These are phyloP conservation scores for Fusarium sublunatum DNA, from an alignment of 2,329 filamentous ascomycete species.

Conservation along the genomic window DNA sequence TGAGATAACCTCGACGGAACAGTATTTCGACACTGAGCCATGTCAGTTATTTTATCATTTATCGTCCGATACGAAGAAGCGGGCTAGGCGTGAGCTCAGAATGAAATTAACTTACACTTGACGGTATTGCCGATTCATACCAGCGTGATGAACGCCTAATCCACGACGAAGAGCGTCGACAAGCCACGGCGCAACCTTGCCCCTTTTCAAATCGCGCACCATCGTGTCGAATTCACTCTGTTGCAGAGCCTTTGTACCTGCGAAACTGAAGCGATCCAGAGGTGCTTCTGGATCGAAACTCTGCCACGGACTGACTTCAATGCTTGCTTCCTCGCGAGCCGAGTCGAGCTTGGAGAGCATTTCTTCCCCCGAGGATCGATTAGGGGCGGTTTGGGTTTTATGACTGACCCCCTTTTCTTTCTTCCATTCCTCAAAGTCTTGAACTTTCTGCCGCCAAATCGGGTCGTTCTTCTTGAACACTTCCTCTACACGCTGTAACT, in stretches of 20 bases:
- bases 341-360: slow-evolving; percentile 65
- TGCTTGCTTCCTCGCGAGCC: slow-evolving; percentile 65
- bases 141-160: slow-evolving; percentile 81
- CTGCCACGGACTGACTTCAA: slow-evolving; percentile 68
- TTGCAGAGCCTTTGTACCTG: slow-evolving; percentile 68
- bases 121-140: slow-evolving; percentile 81
- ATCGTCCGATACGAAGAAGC: background rate
- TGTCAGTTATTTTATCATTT: slow-evolving; percentile 7
- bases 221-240: slow-evolving; percentile 68
- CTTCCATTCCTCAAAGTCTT: slow-evolving; percentile 67
- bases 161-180: slow-evolving; percentile 73
- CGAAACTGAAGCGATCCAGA: slow-evolving; percentile 72
- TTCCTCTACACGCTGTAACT: slow-evolving; percentile 56
- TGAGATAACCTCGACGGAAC: slow-evolving; percentile 77
- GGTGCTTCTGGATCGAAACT: slow-evolving; percentile 75
- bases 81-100: background rate
- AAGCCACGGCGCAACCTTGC: slow-evolving; percentile 62
- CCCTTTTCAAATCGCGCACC: slow-evolving; percentile 53
- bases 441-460: slow-evolving; percentile 70
- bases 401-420: slow-evolving; percentile 54
- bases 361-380: slow-evolving; percentile 55
- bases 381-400: slow-evolving; percentile 46
- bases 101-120: slow-evolving; percentile 61
- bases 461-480: slow-evolving; percentile 66
- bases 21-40: slow-evolving; percentile 72